Conservation (phyloP, 1,139 yeast species). For the Yamadazyma dendronema region DNA sequence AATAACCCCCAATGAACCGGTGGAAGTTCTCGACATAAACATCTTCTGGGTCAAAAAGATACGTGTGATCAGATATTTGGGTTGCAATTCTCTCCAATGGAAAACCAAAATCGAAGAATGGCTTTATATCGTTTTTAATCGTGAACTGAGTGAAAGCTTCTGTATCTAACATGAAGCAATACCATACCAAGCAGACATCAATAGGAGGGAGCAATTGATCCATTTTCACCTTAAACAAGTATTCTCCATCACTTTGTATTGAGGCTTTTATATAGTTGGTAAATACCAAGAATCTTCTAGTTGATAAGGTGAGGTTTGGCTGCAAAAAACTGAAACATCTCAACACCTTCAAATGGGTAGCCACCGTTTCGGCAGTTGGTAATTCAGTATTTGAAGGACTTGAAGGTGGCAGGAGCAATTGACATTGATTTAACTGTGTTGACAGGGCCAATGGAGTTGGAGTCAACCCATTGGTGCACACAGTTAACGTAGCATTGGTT, state of each 20-base stretch:
- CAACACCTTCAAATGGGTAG: slow-evolving; percentile 33
- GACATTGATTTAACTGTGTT: too few species aligned
- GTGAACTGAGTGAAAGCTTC: slow-evolving; percentile 27
- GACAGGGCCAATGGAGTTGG: too few species aligned
- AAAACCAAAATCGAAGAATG: slow-evolving; percentile 24
- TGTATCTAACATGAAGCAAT: slow-evolving; percentile 21
- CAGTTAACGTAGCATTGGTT: too few species aligned
- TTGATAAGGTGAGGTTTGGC: slow-evolving; percentile 22
- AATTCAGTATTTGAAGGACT: too few species aligned
- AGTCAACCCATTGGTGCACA: too few species aligned
- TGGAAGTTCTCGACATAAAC: slow-evolving; percentile 3
- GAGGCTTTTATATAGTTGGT: slow-evolving; percentile 17
- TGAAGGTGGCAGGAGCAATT: neutral
- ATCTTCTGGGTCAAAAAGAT: slow-evolving; percentile 8
- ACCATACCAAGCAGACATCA: slow-evolving; percentile 43
- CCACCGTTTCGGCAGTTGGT: slow-evolving; percentile 21
- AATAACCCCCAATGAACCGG: slow-evolving; percentile 1
- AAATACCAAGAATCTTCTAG: slow-evolving; percentile 28
- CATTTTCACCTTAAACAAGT: slow-evolving; percentile 5
- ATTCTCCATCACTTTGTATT: neutral
- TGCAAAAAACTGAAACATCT: slow-evolving; percentile 27
- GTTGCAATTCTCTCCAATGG: slow-evolving; percentile 16
- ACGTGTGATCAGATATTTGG: slow-evolving; percentile 8
- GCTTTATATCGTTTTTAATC: slow-evolving; percentile 20
- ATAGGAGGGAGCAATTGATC: slow-evolving; percentile 25